Evolutionary conservation across 495 filamentous ascomycete species (phyloP), one percentile per base, ranked within the genome.

Genomic region (Paragyromitra xinjiangensis): DNA sequence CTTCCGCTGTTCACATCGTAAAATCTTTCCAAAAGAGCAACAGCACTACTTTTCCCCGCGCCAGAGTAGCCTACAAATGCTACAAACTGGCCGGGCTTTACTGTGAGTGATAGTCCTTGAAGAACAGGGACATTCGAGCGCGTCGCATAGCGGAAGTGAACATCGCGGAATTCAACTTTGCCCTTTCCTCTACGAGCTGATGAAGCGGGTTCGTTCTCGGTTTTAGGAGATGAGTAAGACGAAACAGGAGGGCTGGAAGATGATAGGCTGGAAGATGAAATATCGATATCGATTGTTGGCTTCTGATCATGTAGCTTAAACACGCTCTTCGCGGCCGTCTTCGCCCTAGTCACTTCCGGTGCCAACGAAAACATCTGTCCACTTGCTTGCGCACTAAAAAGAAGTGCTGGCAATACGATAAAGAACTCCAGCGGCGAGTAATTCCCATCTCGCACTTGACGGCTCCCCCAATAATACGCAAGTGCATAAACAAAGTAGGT

Each of bases 401-500:
- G 82, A 0, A 88, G 80, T 5, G 90, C 88, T 0, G 89, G 85
- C 12, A 91, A 82, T 1, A 92, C 88, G 70, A 91, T 91, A 82
- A 91, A 91, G 83, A 92, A 92, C 69, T 91, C 86, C 3, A 87
- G 85, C 34, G 86, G 86, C 0, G 86, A 85, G 71, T 91, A 91
- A 22, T 85, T 73, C 0, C 89, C 89, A 51, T 84, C 81, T 16
- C 86, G 83, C 24, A 92, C 87, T 70, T 88, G 86, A 44, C 83
- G 85, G 0, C 88, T 85, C 3, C 90, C 90, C 86, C 90, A 92
- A 88, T 89, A 91, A 81, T 91, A 92, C 0, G 89, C 89, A 26
- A 92, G 83, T 0, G 89, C 90, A 80, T 90, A 90, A 14, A 91
- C 82, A 55, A 86, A 85, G 65, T 86, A 85, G 3, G 86, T 85